phyloP scores from a whole-genome alignment of 1,284 basidiomycete genomes.

The Cutaneotrichosporon sp. region DNA sequence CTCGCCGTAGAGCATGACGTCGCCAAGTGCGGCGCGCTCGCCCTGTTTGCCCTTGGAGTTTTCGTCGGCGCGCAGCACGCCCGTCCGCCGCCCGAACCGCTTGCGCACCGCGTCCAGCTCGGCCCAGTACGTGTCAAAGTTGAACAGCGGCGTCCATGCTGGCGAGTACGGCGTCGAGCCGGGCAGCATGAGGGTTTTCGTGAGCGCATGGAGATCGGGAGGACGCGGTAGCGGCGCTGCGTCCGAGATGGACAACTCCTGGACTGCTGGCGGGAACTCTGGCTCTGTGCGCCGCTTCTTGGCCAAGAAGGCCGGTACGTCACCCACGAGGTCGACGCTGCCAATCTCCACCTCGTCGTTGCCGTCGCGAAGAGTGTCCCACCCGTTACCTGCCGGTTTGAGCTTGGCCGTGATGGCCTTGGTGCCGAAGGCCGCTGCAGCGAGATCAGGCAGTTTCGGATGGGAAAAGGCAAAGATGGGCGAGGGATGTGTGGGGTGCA shows the following conservation, averaged over 20 bases:
- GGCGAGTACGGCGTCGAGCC: slow-evolving; percentile 28
- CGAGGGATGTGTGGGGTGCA: slow-evolving; percentile 45
- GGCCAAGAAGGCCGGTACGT: slow-evolving; percentile 47
- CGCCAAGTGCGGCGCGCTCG: slow-evolving; percentile 54
- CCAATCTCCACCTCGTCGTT: slow-evolving; percentile 66
- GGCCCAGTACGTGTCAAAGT: slow-evolving; percentile 47
- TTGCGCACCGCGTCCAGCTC: slow-evolving; percentile 41
- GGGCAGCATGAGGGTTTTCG: slow-evolving; percentile 39
- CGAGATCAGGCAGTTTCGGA: slow-evolving; percentile 32
- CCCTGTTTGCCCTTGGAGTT: slow-evolving; percentile 6
- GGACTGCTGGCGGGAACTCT: slow-evolving; percentile 28
- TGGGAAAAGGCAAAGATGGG: slow-evolving; percentile 45
- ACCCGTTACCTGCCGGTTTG: slow-evolving; percentile 31
- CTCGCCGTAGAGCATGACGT: slow-evolving; percentile 77
- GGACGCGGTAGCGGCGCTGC: slow-evolving; percentile 52
- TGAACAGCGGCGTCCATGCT: slow-evolving; percentile 50
- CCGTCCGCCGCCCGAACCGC: slow-evolving; percentile 27
- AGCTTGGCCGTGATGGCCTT: slow-evolving; percentile 26
- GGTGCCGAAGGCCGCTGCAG: slow-evolving; percentile 11
- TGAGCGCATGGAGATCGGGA: slow-evolving; percentile 38
- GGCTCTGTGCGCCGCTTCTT: slow-evolving; percentile 31
- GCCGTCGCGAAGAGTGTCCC: slow-evolving; percentile 52
- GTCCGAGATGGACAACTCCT: slow-evolving; percentile 21
- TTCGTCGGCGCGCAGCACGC: slow-evolving; percentile 27
- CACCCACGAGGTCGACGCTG: slow-evolving; percentile 34